phyloP scores from a whole-genome alignment of 1,139 yeast species.

The Scheffersomyces lignicola region DNA sequence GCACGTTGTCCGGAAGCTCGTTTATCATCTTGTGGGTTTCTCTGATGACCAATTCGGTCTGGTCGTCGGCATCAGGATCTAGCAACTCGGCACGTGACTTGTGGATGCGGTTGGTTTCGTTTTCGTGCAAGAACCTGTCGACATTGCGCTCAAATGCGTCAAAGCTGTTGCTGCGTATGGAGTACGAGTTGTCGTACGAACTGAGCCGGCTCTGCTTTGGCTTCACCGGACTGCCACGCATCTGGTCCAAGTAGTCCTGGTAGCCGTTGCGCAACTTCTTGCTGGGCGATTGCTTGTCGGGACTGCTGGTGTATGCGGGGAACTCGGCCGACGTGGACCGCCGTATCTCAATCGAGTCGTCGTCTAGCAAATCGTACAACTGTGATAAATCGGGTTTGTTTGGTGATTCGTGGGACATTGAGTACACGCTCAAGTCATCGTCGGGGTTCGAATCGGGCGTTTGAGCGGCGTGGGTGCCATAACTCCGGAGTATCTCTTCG shows the following conservation, averaged over 20 bases:
- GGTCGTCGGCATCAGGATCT: constrained; percentile 14
- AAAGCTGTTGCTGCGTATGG: constrained; percentile 1
- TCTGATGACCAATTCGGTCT: constrained; percentile 14
- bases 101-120: constrained; percentile 4
- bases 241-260: constrained; percentile 17
- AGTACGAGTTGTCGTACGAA: not conserved
- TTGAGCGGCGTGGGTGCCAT: constrained; percentile 9
- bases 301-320: constrained; percentile 1
- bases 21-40: constrained; percentile 23
- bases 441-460: constrained; percentile 6
- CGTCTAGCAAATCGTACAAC: constrained; percentile 4
- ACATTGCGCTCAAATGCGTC: constrained; percentile 8
- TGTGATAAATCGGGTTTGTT: constrained; percentile 5
- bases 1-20: constrained; percentile 22
- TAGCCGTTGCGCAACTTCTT: constrained; percentile 20
- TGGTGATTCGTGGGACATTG: constrained; percentile 3
- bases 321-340: constrained; percentile 1
- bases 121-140: constrained; percentile 8
- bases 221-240: constrained; percentile 15
- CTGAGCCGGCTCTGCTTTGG: constrained; percentile 3
- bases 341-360: constrained; percentile 6
- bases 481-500: constrained; percentile 7
- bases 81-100: constrained; percentile 12
- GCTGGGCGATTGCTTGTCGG: constrained; percentile 13
- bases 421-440: constrained; percentile 3